Evolutionary conservation across 2,329 filamentous ascomycete genomes (phyloP).

Genomic region (Didymella pomorum): DNA sequence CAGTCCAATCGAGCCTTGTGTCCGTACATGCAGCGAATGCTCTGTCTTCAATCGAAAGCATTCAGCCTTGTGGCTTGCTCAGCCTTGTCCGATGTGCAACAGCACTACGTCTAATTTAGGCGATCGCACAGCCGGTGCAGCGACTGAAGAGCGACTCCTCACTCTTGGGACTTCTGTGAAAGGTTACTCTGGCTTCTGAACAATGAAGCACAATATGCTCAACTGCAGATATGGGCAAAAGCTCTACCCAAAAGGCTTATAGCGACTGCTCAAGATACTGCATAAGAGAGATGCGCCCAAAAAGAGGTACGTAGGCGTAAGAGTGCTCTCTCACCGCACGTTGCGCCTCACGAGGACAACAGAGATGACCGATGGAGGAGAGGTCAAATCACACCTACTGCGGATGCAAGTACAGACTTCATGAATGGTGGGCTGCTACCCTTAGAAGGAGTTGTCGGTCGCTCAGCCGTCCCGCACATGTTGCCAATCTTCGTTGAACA

Average conservation of each 20-base stretch:
- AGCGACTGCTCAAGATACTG: not conserved
- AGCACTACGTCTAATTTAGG: not conserved
- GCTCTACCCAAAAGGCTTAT: not conserved
- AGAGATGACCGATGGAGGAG: not conserved
- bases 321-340: not conserved
- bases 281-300: not conserved
- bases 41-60: not conserved
- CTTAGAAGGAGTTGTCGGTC: not conserved
- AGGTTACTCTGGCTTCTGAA: not conserved
- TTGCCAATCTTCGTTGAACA: not conserved
- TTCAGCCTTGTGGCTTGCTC: not conserved
- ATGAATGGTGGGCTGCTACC: not conserved
- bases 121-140: too few species aligned
- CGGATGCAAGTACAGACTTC: not conserved
- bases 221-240: not conserved
- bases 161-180: not conserved
- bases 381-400: not conserved
- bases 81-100: not conserved
- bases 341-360: not conserved
- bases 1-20: not conserved
- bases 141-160: not conserved
- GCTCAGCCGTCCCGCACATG: not conserved
- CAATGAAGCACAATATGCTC: not conserved
- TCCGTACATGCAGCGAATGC: not conserved
- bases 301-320: not conserved